These are phyloP conservation scores for Agaricus blazei DNA, from an alignment of 768 basidiomycete species.

Conservation along the genomic window DNA sequence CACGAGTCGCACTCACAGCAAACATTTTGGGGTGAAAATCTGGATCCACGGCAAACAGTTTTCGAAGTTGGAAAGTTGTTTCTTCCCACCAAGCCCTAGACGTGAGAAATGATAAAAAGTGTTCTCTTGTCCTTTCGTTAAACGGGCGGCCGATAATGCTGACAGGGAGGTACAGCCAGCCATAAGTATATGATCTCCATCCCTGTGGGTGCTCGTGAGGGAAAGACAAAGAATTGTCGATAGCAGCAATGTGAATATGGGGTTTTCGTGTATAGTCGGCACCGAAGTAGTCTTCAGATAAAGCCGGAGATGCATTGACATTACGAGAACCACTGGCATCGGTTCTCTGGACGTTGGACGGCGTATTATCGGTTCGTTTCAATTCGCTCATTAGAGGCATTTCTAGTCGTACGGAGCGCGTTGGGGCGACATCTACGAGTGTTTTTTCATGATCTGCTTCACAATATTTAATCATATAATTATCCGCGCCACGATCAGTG, in stretches of 20 bases:
- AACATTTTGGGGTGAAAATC: constrained; percentile 93
- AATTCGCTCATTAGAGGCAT: constrained; percentile 76
- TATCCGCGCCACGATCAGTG: constrained; percentile 84
- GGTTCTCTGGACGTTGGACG: constrained; percentile 31
- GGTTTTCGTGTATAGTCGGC: constrained; percentile 57
- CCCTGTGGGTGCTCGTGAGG: constrained; percentile 87
- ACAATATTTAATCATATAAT: constrained; percentile 92
- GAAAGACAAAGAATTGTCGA: constrained; percentile 90
- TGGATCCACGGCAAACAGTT: constrained; percentile 74
- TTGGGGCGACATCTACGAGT: constrained; percentile 74
- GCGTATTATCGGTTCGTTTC: constrained; percentile 35
- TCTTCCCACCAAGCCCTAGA: constrained; percentile 90
- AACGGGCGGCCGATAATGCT: constrained; percentile 84
- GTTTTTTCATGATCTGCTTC: constrained; percentile 76
- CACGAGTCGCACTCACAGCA: constrained; percentile 38
- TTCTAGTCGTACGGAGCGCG: constrained; percentile 56
- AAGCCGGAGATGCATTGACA: constrained; percentile 23
- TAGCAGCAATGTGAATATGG: constrained; percentile 88
- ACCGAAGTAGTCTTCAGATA: constrained; percentile 28
- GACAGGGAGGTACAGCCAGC: constrained; percentile 85
- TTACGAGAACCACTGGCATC: constrained; percentile 26
- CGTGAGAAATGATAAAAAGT: constrained; percentile 78
- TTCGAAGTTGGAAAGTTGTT: constrained; percentile 72
- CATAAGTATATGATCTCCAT: constrained; percentile 78
- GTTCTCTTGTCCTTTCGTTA: constrained; percentile 73